Percentiles rank a stretch among this genome's conserved stretches.
Evolutionary conservation across 140 eudicot species (phyloP).

Genomic region (Stevia rebaudiana): DNA sequence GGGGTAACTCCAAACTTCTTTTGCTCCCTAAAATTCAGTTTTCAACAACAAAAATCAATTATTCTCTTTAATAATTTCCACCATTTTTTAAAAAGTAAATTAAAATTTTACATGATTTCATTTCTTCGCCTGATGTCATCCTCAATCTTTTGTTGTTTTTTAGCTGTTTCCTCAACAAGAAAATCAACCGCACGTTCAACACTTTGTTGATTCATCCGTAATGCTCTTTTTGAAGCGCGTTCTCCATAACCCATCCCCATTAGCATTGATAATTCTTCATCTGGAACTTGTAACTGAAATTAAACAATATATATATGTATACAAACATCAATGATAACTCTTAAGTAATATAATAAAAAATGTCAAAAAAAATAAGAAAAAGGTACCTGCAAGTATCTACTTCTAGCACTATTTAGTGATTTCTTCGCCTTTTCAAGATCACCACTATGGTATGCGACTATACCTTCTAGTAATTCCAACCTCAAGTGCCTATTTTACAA

Average conservation of each 20-base stretch:
- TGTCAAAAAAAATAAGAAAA: constrained; percentile 6
- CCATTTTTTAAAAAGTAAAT: not conserved
- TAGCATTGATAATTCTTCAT: constrained; percentile 63
- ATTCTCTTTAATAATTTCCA: not conserved
- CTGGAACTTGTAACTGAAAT: constrained; percentile 81
- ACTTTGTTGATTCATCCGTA: constrained; percentile 68
- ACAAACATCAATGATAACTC: not conserved
- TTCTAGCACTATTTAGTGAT: constrained; percentile 55
- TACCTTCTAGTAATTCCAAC: constrained; percentile 86
- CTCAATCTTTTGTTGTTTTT: constrained; percentile 40
- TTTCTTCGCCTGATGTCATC: constrained; percentile 48
- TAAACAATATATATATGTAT: constrained; percentile 2
- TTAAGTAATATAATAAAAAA: not conserved
- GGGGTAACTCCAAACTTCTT: constrained; percentile 79
- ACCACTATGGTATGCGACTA: constrained; percentile 79
- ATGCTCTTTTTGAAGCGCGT: constrained; percentile 68
- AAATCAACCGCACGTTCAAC: constrained; percentile 72
- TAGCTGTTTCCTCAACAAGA: constrained; percentile 67
- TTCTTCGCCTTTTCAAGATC: constrained; percentile 58
- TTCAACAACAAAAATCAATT: not conserved
- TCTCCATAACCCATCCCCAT: constrained; percentile 85
- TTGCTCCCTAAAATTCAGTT: constrained; percentile 62
- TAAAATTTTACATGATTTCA: constrained; percentile 53
- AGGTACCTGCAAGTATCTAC: constrained; percentile 51
- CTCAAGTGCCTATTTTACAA: constrained; percentile 55